Conservation (phyloP, 257 asterid species). For the Primulina huaijiensis region DNA sequence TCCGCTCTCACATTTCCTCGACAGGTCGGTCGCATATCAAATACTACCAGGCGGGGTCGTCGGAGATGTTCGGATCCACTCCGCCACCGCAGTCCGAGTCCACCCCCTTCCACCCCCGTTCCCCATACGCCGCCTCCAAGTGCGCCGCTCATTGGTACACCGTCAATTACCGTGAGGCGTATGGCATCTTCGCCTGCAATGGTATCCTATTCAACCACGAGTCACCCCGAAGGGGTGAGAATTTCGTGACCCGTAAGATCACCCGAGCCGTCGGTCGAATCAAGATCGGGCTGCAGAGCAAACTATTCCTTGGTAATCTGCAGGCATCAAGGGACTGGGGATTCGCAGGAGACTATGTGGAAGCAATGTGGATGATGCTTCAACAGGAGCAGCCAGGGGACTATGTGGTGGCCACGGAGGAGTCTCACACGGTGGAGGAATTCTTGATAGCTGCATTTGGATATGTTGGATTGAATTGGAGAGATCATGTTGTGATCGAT, state of each 20-base stretch:
- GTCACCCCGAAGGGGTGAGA: conserved; percentile 90
- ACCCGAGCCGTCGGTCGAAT: conserved; percentile 95
- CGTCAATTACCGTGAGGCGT: conserved; percentile 93
- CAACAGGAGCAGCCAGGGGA: conserved; percentile 96
- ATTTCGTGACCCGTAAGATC: conserved; percentile 91
- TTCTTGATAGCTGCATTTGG: conserved; percentile 70
- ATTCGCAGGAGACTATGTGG: conserved; percentile 93
- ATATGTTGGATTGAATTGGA: conserved; percentile 83
- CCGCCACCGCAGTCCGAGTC: conserved; percentile 91
- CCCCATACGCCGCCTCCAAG: conserved; percentile 95
- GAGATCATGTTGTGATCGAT: conserved; percentile 83
- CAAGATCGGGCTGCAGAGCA: conserved; percentile 87
- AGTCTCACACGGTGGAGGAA: conserved; percentile 92
- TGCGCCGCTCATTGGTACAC: conserved; percentile 99
- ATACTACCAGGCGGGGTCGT: conserved; percentile 96
- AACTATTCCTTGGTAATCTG: conserved; percentile 76
- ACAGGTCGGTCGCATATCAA: conserved; percentile 71
- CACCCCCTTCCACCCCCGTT: conserved; percentile 82
- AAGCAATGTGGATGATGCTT: conserved; percentile 99
- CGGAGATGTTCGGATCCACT: conserved; percentile 98
- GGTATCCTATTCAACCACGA: conserved; percentile 94
- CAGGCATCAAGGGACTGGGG: conserved; percentile 98
- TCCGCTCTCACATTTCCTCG: conserved; percentile 79
- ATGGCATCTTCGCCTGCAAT: conserved; percentile 83
- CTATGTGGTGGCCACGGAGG: conserved; percentile 97